Evolutionary conservation across 768 basidiomycete species (phyloP), one percentile per base, ranked within the genome.

Genomic region (Pulveroboletus sp.): DNA sequence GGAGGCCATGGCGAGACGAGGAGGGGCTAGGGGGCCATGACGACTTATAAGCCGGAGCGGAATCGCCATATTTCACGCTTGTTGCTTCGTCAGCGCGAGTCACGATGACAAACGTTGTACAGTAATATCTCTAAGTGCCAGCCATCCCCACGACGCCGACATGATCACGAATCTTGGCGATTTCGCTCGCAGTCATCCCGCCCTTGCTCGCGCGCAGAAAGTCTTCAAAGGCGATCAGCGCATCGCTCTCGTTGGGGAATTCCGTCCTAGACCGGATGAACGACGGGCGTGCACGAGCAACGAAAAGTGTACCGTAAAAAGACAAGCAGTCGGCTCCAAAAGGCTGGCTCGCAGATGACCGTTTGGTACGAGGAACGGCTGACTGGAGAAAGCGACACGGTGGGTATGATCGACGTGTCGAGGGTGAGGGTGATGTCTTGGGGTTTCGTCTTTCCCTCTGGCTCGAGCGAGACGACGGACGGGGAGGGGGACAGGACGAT

Each of bases 71-170:
- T 41, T 47, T 62, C 47, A 39, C n/a, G n/a, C 38, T 39, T 40
- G 38, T 38, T 24, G 26, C 17, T 41, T 27, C 43, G 50, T 60
- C 39, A 55, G 40, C 51, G 27, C 35, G 10, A 26, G 30, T 38
- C 29, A n/a, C 7, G 26, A 53, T 48, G 53, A 58, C 51, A 51
- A 60, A 57, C 42, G 14, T 31, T 50, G 17, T 55, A 50, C 37
- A n/a, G 51, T 54, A 54, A 49, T 16, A n/a, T 46, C 64, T n/a
- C n/a, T n/a, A 90, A 45, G 79, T 83, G 12, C 92, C 92, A 19
- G 83, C 88, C 92, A 94, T 93, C 24, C 93, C 93, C 35, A 82
- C 76, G 22, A 95, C 78, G 5, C 93, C 93, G 16, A 93, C 87
- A 19, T 76, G 74, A 65, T 97, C 95, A 41, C 95, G 79, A 59